phyloP scores from a whole-genome alignment of 768 basidiomycete genomes.

The Boletus rubroflammeus region DNA sequence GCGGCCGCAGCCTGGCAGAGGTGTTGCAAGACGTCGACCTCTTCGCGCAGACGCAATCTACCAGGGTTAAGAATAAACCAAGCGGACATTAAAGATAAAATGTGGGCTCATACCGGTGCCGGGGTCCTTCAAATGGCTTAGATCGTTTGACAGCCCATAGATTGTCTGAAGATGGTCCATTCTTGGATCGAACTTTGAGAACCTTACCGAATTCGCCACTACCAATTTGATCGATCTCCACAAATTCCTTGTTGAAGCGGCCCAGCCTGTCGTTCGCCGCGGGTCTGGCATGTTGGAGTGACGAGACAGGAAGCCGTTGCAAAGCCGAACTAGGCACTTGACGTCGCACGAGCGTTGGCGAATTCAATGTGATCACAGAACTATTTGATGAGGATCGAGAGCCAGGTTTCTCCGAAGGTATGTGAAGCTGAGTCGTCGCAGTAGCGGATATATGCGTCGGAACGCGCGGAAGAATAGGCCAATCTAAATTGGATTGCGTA shows the following conservation, averaged over 20 bases:
- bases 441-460: conserved; percentile 48
- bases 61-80: conserved; percentile 14
- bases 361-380: conserved; percentile 43
- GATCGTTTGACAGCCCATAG: conserved; percentile 93
- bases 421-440: conserved; percentile 35
- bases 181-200: conserved; percentile 75
- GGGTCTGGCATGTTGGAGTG: conserved; percentile 24
- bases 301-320: conserved; percentile 23
- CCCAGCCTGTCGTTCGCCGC: conserved; percentile 52
- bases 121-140: conserved; percentile 84
- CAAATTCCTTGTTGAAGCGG: conserved; percentile 77
- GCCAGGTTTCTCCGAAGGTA: conserved; percentile 45
- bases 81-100: conserved; percentile 11
- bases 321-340: conserved; percentile 24
- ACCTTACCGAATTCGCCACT: conserved; percentile 94
- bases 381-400: conserved; percentile 58
- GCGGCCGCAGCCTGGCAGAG: conserved; percentile 43
- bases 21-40: conserved; percentile 87
- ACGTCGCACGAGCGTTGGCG: conserved; percentile 42
- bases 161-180: conserved; percentile 39
- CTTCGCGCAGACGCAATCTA: conserved; percentile 86
- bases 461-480: conserved; percentile 51
- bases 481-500: conserved; percentile 37
- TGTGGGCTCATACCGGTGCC: conserved; percentile 68
- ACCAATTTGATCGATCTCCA: conserved; percentile 77